phyloP scores from a whole-genome alignment of 306 rosid genomes.

The Trifolium repens region DNA sequence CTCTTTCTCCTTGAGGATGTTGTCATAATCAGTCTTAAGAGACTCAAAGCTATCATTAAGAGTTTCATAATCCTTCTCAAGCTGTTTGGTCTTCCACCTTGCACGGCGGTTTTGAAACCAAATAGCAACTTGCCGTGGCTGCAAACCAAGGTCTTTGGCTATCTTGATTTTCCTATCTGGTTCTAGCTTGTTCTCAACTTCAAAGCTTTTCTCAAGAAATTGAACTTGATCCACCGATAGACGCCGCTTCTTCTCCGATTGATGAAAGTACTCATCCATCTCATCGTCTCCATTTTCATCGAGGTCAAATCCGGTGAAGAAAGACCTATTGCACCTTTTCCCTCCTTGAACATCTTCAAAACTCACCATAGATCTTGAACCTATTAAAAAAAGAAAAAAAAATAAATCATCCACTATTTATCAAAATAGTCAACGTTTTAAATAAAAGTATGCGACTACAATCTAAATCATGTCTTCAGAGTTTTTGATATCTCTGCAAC shows the following conservation, averaged over 20 bases:
- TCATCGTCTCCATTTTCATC: slow-evolving; percentile 70
- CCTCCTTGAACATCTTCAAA: slow-evolving; percentile 64
- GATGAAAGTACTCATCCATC: slow-evolving; percentile 65
- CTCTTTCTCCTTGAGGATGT: slow-evolving; percentile 67
- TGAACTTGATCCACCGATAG: slow-evolving; percentile 65
- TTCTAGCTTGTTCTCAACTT: slow-evolving; percentile 82
- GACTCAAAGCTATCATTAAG: slow-evolving; percentile 54
- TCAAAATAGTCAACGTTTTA: neutral
- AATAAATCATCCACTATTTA: neutral
- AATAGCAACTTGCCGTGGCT: slow-evolving; percentile 96
- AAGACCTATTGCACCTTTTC: slow-evolving; percentile 48
- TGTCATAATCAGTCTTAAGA: slow-evolving; percentile 65
- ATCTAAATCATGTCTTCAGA: neutral
- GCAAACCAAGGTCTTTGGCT: slow-evolving; percentile 81
- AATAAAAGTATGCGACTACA: neutral
- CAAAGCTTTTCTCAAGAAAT: slow-evolving; percentile 90
- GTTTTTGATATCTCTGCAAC: neutral
- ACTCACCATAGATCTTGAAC: slow-evolving; percentile 78
- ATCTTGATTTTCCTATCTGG: slow-evolving; percentile 76
- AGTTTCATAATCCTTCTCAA: slow-evolving; percentile 75
- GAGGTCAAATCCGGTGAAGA: slow-evolving; percentile 49
- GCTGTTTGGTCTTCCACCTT: slow-evolving; percentile 80
- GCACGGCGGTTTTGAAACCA: slow-evolving; percentile 97
- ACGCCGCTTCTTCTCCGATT: slow-evolving; percentile 81
- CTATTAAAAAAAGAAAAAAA: slow-evolving; percentile 38